These are phyloP conservation scores for Phytophthora multivora DNA, from an alignment of 352 stramenopile species.

Conservation along the genomic window DNA sequence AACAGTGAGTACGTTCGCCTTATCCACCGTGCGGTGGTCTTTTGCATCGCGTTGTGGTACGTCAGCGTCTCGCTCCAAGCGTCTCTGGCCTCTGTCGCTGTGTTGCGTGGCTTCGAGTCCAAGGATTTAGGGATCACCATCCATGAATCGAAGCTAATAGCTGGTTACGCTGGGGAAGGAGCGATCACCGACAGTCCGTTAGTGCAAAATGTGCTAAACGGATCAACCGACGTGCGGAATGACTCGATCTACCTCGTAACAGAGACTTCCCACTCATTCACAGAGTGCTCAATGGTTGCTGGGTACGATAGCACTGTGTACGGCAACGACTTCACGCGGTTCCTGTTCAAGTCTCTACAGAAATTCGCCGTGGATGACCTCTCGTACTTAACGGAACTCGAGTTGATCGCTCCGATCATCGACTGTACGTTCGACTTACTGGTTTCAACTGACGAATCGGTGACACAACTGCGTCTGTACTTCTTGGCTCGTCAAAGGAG, in stretches of 20 bases:
- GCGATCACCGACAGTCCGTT: constrained; percentile 30
- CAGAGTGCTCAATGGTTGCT: constrained; percentile 2
- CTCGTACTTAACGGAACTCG: constrained; percentile 20
- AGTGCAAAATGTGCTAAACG: constrained; percentile 18
- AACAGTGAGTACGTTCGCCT: constrained; percentile 5
- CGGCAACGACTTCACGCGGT: constrained; percentile 24
- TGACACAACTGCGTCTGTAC: constrained; percentile 11
- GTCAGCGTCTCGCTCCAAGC: constrained; percentile 24
- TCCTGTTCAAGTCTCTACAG: constrained; percentile 24
- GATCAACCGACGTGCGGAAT: constrained; percentile 21
- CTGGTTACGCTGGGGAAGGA: constrained; percentile 14
- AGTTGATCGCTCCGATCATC: constrained; percentile 23
- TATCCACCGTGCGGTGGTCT: constrained; percentile 20
- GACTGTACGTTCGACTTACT: constrained; percentile 31
- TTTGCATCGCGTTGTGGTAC: constrained; percentile 25
- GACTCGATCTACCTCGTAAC: constrained; percentile 39
- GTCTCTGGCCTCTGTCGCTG: constrained; percentile 10
- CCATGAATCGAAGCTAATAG: constrained; percentile 21
- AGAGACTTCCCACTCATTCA: constrained; percentile 7
- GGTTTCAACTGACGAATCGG: constrained; percentile 14
- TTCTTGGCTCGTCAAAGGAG: constrained; percentile 23
- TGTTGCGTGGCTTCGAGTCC: constrained; percentile 24
- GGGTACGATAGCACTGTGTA: constrained; percentile 30
- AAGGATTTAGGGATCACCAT: constrained; percentile 12
- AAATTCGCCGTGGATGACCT: constrained; percentile 29